Conservation (phyloP, 257 asterid genomes). For the Ilex aquifolium region DNA sequence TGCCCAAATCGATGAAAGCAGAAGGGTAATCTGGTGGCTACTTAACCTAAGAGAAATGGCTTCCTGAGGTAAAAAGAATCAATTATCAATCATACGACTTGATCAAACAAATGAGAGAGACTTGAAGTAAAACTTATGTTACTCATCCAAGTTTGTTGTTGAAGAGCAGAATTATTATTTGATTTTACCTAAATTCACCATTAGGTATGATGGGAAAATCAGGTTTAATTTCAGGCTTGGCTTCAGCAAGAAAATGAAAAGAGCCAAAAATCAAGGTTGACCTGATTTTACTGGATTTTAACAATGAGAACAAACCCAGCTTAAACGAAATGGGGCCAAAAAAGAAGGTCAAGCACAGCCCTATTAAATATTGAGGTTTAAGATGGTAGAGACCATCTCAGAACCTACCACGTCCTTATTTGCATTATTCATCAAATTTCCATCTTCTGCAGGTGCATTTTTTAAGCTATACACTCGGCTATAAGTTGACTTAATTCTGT, state of each 20-base stretch:
- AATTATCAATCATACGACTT: conserved; percentile 3
- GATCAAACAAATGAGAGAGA: conserved; percentile 2
- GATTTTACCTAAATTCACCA: too few relatives aligned
- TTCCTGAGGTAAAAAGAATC: conserved; percentile 41
- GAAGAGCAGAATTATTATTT: too few relatives aligned
- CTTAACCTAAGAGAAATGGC: conserved; percentile 73
- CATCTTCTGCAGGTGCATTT: conserved; percentile 35
- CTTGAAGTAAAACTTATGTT: neutral
- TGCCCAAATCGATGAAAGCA: conserved; percentile 86
- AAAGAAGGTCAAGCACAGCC: conserved; percentile 1
- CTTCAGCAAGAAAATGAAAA: too few relatives aligned
- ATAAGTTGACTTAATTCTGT: conserved; percentile 67
- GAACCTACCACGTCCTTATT: conserved; percentile 46
- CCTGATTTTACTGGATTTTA: too few relatives aligned
- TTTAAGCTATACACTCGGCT: conserved; percentile 64
- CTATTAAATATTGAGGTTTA: neutral
- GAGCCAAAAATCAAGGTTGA: too few relatives aligned
- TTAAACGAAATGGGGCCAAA: too few relatives aligned
- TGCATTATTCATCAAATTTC: conserved; percentile 29
- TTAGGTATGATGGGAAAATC: too few relatives aligned
- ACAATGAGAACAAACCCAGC: too few relatives aligned
- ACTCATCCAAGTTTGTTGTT: too few relatives aligned
- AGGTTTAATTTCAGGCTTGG: too few relatives aligned
- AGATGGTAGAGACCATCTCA: conserved; percentile 11
- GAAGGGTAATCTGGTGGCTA: conserved; percentile 78